These are phyloP conservation scores for Suillus ampliporus DNA, from an alignment of 768 basidiomycete genomes.

Conservation along the genomic window DNA sequence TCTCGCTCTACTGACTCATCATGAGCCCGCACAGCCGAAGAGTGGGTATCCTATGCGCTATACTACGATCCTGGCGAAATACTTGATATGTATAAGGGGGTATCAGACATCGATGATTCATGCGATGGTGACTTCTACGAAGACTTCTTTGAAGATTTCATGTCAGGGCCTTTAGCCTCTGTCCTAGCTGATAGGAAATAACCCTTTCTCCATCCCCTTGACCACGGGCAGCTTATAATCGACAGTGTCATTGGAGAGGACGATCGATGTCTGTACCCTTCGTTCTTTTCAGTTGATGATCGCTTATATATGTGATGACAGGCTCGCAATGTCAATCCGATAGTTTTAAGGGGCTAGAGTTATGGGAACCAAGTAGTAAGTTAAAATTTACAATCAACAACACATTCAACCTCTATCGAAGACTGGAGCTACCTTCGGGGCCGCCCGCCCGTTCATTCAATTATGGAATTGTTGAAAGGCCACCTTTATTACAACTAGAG, in stretches of 20 bases:
- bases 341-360: conserved; percentile 9
- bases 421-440: conserved; percentile 23
- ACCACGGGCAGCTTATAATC: conserved; percentile 23
- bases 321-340: conserved; percentile 21
- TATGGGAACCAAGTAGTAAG: conserved; percentile 37
- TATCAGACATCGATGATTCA: not conserved
- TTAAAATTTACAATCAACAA: not conserved
- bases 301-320: conserved; percentile 10
- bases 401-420: not conserved
- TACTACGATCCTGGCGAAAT: not conserved
- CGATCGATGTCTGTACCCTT: conserved; percentile 23
- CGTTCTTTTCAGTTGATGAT: not conserved
- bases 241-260: conserved; percentile 20
- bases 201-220: not conserved
- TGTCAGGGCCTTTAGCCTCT: not conserved
- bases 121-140: not conserved
- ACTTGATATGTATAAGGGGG: not conserved
- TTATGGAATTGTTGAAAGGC: conserved; percentile 12
- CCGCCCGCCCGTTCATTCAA: conserved; percentile 4
- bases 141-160: not conserved
- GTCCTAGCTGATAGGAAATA: not conserved
- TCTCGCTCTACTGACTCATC: not conserved
- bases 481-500: conserved; percentile 10
- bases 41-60: not conserved
- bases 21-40: not conserved